Percentiles rank a stretch among this genome's conserved stretches.
Conservation (phyloP, 1,284 basidiomycete genomes). For the Irpex lacteus region DNA sequence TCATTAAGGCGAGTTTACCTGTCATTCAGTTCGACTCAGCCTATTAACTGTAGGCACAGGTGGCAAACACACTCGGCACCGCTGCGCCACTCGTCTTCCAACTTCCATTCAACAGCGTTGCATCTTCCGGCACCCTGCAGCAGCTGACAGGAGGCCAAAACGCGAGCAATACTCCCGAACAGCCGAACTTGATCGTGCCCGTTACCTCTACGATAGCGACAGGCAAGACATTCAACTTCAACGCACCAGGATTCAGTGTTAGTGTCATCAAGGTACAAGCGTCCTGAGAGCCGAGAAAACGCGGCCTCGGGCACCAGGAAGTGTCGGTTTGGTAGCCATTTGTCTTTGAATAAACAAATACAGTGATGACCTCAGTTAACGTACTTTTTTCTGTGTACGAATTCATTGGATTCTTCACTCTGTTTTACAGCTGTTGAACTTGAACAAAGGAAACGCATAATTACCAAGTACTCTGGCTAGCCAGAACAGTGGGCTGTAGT, state of each 20-base stretch:
- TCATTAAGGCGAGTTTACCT: conserved; percentile 51
- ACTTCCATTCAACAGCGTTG: conserved; percentile 51
- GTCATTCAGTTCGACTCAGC: background rate
- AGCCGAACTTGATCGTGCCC: conserved; percentile 46
- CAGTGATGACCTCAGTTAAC: too few species aligned
- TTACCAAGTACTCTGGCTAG: background rate
- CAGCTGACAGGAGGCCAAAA: conserved; percentile 45
- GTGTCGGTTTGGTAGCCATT: too few species aligned
- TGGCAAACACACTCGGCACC: conserved; percentile 47
- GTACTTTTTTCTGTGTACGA: too few species aligned
- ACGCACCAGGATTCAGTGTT: conserved; percentile 58
- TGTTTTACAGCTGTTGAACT: background rate
- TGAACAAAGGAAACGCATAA: background rate
- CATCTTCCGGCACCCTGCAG: conserved; percentile 39
- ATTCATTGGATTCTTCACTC: background rate
- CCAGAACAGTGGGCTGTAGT: background rate
- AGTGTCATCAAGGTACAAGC: conserved; percentile 44
- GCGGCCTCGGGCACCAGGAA: too few species aligned
- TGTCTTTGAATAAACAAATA: too few species aligned
- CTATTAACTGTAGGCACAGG: conserved; percentile 29
- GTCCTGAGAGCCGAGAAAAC: conserved; percentile 7
- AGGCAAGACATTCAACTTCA: conserved; percentile 51
- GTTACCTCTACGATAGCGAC: conserved; percentile 41
- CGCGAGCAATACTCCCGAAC: conserved; percentile 53
- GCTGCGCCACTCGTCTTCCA: conserved; percentile 46